phyloP scores from a whole-genome alignment of 176 grass and related monocot genomes.

The Oryza rufipogon region DNA sequence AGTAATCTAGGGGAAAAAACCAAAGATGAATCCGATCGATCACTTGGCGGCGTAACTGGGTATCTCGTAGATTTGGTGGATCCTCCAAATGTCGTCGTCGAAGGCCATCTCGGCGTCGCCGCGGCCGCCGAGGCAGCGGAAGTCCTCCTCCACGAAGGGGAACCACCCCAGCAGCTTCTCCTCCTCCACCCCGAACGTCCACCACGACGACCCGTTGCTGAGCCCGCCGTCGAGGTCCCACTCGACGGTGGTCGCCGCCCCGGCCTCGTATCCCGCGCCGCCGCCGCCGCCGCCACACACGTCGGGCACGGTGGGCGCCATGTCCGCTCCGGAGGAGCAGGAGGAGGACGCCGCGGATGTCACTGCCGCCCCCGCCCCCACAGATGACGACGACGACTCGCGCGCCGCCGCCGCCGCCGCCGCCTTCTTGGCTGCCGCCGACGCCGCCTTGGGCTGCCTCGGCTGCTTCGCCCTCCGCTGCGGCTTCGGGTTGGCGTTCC shows the following conservation, averaged over 20 bases:
- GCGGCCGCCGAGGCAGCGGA: slow-evolving; percentile 26
- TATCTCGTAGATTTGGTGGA: slow-evolving; percentile 63
- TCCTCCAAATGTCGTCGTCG: slow-evolving; percentile 72
- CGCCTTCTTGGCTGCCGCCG: not conserved
- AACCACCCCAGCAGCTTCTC: slow-evolving; percentile 80
- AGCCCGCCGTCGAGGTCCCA: slow-evolving; percentile 56
- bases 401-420: not conserved
- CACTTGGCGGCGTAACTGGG: slow-evolving; percentile 52
- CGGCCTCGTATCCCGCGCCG: not conserved
- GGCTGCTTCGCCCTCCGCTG: slow-evolving; percentile 51
- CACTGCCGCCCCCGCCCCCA: not conserved
- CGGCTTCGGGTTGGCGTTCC: slow-evolving; percentile 25
- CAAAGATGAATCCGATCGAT: slow-evolving; percentile 2
- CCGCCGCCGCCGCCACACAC: not conserved
- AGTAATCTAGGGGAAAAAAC: not conserved
- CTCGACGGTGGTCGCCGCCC: slow-evolving; percentile 15
- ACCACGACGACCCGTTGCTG: slow-evolving; percentile 46
- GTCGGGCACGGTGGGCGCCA: slow-evolving; percentile 25
- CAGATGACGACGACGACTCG: not conserved
- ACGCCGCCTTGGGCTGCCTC: slow-evolving; percentile 40
- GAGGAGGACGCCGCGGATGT: not conserved
- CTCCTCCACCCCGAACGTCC: slow-evolving; percentile 73
- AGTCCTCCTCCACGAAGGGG: slow-evolving; percentile 81
- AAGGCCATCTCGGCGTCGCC: slow-evolving; percentile 26
- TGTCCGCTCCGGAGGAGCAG: not conserved